These are phyloP conservation scores for Carex scoparia DNA, from an alignment of 176 grass and related monocot genomes.

Conservation along the genomic window DNA sequence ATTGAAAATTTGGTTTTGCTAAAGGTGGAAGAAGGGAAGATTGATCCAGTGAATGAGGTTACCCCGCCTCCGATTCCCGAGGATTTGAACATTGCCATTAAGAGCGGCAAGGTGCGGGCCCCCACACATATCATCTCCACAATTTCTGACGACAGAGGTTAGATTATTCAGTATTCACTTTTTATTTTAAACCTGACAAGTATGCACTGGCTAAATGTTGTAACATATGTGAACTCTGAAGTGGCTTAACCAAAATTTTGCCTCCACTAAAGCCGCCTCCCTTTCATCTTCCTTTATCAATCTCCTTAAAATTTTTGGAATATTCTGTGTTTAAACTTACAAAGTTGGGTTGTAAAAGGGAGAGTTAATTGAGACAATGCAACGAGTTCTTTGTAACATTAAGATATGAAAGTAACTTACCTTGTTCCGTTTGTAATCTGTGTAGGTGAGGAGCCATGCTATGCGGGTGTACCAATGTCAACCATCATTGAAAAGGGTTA, in stretches of 20 bases:
- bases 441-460: constrained; percentile 95
- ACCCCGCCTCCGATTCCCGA: constrained; percentile 87
- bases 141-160: constrained; percentile 99
- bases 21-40: constrained; percentile 89
- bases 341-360: constrained; percentile 6
- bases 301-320: not conserved
- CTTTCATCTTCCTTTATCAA: not conserved
- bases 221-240: not conserved
- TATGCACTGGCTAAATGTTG: not conserved
- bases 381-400: not conserved
- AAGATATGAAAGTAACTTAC: not conserved
- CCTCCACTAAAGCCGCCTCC: not conserved
- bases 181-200: constrained; percentile 12
- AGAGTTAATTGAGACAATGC: not conserved
- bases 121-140: constrained; percentile 99
- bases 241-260: not conserved
- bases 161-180: constrained; percentile 22
- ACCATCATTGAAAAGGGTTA: constrained; percentile 90
- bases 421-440: not conserved
- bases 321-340: not conserved
- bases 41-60: constrained; percentile 67
- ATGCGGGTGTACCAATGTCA: constrained; percentile 98
- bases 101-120: constrained; percentile 97
- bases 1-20: not conserved
- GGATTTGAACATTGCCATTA: constrained; percentile 92